These are phyloP conservation scores for Pseudogymnoascus sp. DNA, from an alignment of 2,329 filamentous ascomycete genomes.

Conservation along the genomic window DNA sequence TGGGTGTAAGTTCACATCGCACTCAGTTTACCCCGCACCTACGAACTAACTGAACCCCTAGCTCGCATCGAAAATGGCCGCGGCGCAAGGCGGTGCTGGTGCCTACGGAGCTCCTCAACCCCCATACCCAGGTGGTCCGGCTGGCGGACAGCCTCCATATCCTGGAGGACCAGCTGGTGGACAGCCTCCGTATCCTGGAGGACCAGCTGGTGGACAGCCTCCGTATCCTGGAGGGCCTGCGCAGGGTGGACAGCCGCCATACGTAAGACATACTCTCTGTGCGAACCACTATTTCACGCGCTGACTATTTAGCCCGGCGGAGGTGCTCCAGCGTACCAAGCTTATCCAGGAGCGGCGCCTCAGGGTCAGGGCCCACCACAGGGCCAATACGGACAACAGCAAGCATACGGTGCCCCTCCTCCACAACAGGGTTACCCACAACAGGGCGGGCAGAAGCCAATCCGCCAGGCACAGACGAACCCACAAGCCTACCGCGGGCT, in stretches of 20 bases:
- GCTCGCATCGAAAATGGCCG: constrained; percentile 12
- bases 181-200: neutral
- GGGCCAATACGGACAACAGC: constrained; percentile 6
- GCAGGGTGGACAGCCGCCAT: neutral
- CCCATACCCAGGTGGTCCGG: neutral
- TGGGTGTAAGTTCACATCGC: constrained; percentile 1
- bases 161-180: too few relatives aligned
- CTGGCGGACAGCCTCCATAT: constrained; percentile 2
- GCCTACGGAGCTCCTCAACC: neutral
- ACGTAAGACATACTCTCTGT: neutral
- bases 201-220: neutral
- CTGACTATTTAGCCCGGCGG: constrained; percentile 5
- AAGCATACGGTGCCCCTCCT: neutral
- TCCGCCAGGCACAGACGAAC: constrained; percentile 11
- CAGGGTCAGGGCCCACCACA: neutral
- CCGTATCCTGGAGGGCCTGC: neutral
- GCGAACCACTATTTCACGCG: neutral
- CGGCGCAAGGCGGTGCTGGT: neutral
- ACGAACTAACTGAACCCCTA: neutral
- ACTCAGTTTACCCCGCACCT: neutral
- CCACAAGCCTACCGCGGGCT: constrained; percentile 16
- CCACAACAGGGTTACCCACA: constrained; percentile 15
- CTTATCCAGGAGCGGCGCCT: neutral
- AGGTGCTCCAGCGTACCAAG: neutral
- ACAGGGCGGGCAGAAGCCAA: constrained; percentile 16